Conservation (phyloP, 2,329 filamentous ascomycete species). For the Colletotrichum aenigma region DNA sequence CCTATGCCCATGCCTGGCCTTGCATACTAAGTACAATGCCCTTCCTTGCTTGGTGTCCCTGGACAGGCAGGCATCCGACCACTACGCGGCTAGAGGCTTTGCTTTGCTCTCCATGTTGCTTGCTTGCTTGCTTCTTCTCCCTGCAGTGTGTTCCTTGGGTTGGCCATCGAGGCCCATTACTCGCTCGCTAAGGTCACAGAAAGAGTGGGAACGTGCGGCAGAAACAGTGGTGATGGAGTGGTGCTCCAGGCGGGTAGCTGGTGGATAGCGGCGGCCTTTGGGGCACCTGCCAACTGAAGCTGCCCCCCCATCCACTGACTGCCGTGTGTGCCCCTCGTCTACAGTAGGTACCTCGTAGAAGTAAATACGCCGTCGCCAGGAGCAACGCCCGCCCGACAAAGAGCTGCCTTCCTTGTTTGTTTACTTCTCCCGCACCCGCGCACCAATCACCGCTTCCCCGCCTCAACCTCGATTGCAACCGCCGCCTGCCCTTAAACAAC, state of each 20-base stretch:
- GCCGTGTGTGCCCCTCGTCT: conserved; percentile 4
- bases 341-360: background rate
- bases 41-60: background rate
- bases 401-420: conserved; percentile 24
- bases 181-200: conserved; percentile 13
- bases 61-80: background rate
- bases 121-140: conserved; percentile 6
- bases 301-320: background rate
- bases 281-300: background rate
- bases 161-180: background rate
- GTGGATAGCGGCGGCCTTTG: background rate
- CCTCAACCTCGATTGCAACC: conserved; percentile 15
- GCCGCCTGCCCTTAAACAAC: conserved; percentile 24
- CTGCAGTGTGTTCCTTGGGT: background rate
- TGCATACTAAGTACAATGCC: background rate
- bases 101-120: background rate
- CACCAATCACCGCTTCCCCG: conserved; percentile 22
- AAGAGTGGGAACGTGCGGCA: conserved; percentile 19
- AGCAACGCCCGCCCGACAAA: conserved; percentile 20
- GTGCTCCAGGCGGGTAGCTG: background rate
- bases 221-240: background rate
- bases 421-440: conserved; percentile 18
- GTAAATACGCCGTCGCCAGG: conserved; percentile 15
- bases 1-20: background rate
- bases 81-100: background rate